Conservation (phyloP, 345 rosid genomes). For the Populus simonii region DNA sequence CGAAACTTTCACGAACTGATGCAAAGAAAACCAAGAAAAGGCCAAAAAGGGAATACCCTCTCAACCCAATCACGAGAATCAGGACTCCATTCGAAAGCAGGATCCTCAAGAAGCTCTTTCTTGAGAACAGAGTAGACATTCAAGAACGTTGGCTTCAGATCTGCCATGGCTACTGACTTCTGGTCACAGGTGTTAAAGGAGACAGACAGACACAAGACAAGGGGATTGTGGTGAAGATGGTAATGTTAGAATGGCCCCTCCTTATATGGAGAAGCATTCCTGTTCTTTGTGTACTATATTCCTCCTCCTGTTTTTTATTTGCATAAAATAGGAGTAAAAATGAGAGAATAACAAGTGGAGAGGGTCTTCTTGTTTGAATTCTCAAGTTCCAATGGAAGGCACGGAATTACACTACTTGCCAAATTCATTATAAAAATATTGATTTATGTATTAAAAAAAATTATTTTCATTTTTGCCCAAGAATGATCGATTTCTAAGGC, state of each 20-base stretch:
- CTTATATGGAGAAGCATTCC: background rate
- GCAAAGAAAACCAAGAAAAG: background rate
- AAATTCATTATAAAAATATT: too few species aligned
- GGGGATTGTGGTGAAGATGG: background rate
- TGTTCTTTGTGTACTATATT: background rate
- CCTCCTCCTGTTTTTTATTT: background rate
- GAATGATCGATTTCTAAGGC: too few species aligned
- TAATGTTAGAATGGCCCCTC: background rate
- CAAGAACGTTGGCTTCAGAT: slow-evolving; percentile 66
- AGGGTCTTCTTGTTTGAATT: background rate
- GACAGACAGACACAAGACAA: background rate
- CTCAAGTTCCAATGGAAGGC: background rate
- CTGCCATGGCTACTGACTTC: slow-evolving; percentile 45
- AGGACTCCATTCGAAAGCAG: slow-evolving; percentile 75
- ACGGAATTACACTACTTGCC: background rate
- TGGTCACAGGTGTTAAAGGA: background rate
- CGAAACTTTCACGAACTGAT: background rate
- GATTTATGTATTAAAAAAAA: too few species aligned
- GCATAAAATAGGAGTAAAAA: background rate
- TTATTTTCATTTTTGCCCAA: too few species aligned
- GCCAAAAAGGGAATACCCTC: slow-evolving; percentile 33
- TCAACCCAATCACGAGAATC: slow-evolving; percentile 83
- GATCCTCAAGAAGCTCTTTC: slow-evolving; percentile 71
- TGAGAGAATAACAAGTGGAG: background rate
- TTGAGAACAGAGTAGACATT: slow-evolving; percentile 56